Percentiles rank a stretch among this genome's conserved stretches.
Evolutionary conservation across 495 filamentous ascomycete species (phyloP).

Genomic region (Talaromyces liani): DNA sequence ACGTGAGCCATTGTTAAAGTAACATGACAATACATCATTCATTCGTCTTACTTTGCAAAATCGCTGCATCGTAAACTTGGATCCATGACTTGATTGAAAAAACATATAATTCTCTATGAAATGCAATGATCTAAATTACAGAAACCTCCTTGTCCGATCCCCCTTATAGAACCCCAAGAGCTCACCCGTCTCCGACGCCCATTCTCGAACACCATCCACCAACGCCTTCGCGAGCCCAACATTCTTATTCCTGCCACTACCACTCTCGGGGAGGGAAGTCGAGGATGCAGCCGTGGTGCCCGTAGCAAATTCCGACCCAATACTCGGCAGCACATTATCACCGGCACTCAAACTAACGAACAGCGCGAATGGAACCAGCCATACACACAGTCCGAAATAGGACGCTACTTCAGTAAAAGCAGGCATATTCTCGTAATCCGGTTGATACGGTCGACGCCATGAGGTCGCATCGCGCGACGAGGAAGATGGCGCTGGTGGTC

Average conservation of each 20-base stretch:
- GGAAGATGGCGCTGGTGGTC: conserved; percentile 28
- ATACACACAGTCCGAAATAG: conserved; percentile 94
- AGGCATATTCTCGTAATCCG: conserved; percentile 51
- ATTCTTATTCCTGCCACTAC: conserved; percentile 47
- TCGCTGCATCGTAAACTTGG: background rate
- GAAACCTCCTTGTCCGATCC: conserved; percentile 41
- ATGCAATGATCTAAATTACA: conserved; percentile 2
- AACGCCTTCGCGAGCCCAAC: conserved; percentile 87
- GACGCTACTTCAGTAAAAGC: conserved; percentile 92
- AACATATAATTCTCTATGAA: background rate
- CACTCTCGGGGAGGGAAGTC: conserved; percentile 24
- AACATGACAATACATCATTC: background rate
- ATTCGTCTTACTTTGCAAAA: background rate
- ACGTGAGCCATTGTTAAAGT: background rate
- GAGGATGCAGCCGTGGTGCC: conserved; percentile 44
- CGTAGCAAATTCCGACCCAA: conserved; percentile 61
- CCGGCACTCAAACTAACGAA: conserved; percentile 90
- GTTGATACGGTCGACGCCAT: conserved; percentile 51
- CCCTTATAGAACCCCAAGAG: conserved; percentile 62
- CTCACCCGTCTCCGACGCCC: conserved; percentile 64
- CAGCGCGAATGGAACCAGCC: conserved; percentile 91
- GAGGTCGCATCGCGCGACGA: conserved; percentile 17
- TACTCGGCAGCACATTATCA: conserved; percentile 89
- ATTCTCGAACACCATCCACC: conserved; percentile 69
- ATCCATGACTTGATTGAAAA: background rate